Percentiles rank a stretch among this genome's conserved stretches.
Evolutionary conservation across 106 monocot species (phyloP).

Genomic region (Dioscorea zingiberensis): DNA sequence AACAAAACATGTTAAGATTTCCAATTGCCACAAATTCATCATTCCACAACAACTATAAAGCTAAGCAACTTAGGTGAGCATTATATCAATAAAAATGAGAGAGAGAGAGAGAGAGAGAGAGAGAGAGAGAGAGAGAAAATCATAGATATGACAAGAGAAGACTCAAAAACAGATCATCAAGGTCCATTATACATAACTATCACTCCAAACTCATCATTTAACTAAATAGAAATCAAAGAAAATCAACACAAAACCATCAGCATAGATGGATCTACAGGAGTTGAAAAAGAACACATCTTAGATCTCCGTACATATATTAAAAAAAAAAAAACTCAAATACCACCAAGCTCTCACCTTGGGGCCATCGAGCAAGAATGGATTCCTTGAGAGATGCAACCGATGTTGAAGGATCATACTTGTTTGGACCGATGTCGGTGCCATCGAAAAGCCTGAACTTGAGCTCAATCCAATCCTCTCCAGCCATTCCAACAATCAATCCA

Average conservation of each 20-base stretch:
- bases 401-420: conserved; percentile 43
- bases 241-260: background rate
- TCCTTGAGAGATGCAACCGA: conserved; percentile 55
- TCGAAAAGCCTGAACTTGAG: conserved; percentile 64
- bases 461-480: conserved; percentile 33
- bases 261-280: background rate
- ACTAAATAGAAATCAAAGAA: background rate
- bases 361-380: conserved; percentile 41
- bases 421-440: conserved; percentile 61
- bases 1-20: too few relatives aligned
- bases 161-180: background rate
- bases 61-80: too few relatives aligned
- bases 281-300: too few relatives aligned
- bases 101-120: too few relatives aligned
- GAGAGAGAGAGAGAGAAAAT: too few relatives aligned
- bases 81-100: too few relatives aligned
- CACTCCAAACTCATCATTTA: background rate
- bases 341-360: conserved; percentile 37
- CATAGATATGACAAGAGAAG: too few relatives aligned
- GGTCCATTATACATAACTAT: background rate
- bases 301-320: background rate
- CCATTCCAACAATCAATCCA: conserved; percentile 14
- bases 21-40: too few relatives aligned
- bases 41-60: too few relatives aligned
- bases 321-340: background rate